Evolutionary conservation across 2,329 filamentous ascomycete species (phyloP).

Genomic region (Fulvia fulva): DNA sequence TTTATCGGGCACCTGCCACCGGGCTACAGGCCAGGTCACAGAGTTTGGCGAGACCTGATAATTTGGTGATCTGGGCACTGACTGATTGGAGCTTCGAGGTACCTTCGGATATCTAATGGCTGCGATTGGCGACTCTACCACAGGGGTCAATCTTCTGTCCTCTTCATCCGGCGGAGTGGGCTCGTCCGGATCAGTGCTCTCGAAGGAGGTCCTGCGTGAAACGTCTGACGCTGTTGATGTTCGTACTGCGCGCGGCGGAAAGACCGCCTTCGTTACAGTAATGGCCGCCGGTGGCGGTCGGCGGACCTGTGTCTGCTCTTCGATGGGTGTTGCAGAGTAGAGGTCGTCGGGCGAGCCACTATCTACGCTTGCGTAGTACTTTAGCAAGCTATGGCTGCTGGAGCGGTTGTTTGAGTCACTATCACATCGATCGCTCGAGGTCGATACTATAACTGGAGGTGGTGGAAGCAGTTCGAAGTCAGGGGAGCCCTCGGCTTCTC

Average conservation of each 20-base stretch:
- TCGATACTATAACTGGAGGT: slow-evolving; percentile 7
- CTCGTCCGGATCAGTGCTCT: slow-evolving; percentile 43
- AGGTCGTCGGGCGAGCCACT: slow-evolving; percentile 24
- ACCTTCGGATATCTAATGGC: slow-evolving; percentile 47
- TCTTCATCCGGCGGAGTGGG: slow-evolving; percentile 45
- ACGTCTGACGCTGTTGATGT: slow-evolving; percentile 26
- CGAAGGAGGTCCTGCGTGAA: slow-evolving; percentile 43
- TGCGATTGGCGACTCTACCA: slow-evolving; percentile 43
- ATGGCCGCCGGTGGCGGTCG: slow-evolving; percentile 21
- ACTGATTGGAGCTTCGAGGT: slow-evolving; percentile 45
- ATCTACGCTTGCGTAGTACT: slow-evolving; percentile 32
- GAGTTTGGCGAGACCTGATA: slow-evolving; percentile 7
- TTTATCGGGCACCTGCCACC: background rate
- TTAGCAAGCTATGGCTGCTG: slow-evolving; percentile 22
- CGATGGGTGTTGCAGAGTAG: slow-evolving; percentile 21
- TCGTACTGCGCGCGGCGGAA: slow-evolving; percentile 23
- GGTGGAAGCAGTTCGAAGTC: background rate
- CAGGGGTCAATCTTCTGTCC: slow-evolving; percentile 40
- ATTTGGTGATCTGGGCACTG: slow-evolving; percentile 37
- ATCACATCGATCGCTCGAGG: background rate
- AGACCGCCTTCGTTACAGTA: slow-evolving; percentile 22
- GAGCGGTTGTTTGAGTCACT: slow-evolving; percentile 7
- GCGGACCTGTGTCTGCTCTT: slow-evolving; percentile 23
- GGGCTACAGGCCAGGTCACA: background rate
- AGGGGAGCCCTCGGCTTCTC: background rate